These are phyloP conservation scores for Clonostachys byssicola DNA, from an alignment of 2,329 filamentous ascomycete species.

Conservation along the genomic window DNA sequence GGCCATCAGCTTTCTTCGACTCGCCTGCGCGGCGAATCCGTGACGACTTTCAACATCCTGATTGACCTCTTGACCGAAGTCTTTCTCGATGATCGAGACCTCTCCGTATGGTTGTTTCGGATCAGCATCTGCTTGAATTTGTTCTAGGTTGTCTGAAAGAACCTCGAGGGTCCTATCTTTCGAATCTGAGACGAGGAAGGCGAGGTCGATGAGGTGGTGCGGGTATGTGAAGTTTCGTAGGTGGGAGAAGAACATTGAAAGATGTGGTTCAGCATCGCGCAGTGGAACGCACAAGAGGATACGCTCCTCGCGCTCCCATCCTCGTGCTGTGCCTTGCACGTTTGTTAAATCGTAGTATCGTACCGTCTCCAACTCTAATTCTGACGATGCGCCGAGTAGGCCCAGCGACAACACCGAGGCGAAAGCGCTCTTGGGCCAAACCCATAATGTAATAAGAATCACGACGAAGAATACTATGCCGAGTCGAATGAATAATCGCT, in stretches of 20 bases:
- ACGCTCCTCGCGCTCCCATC: slow-evolving; percentile 94
- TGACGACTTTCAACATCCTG: slow-evolving; percentile 97
- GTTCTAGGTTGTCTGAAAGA: slow-evolving; percentile 70
- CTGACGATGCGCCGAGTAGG: slow-evolving; percentile 61
- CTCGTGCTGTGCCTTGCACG: slow-evolving; percentile 84
- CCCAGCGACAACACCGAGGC: slow-evolving; percentile 65
- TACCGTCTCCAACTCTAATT: slow-evolving; percentile 85
- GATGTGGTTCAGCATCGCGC: slow-evolving; percentile 85
- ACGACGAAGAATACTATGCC: slow-evolving; percentile 54
- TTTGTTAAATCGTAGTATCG: slow-evolving; percentile 95
- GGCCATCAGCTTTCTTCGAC: slow-evolving; percentile 93
- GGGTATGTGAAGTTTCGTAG: slow-evolving; percentile 95
- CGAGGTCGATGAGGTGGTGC: slow-evolving; percentile 91
- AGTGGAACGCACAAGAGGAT: slow-evolving; percentile 93
- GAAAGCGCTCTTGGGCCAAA: slow-evolving; percentile 63
- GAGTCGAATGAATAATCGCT: slow-evolving; percentile 67
- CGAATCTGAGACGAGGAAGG: slow-evolving; percentile 95
- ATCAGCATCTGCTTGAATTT: slow-evolving; percentile 76
- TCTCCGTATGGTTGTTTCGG: slow-evolving; percentile 84
- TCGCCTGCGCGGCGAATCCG: slow-evolving; percentile 93
- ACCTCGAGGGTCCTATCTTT: slow-evolving; percentile 84
- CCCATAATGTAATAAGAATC: slow-evolving; percentile 67
- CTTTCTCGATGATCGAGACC: slow-evolving; percentile 96
- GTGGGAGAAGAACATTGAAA: slow-evolving; percentile 99
- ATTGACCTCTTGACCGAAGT: slow-evolving; percentile 96